These are phyloP conservation scores for Apiotrichum sp. DNA, from an alignment of 1,284 basidiomycete species.

Conservation along the genomic window DNA sequence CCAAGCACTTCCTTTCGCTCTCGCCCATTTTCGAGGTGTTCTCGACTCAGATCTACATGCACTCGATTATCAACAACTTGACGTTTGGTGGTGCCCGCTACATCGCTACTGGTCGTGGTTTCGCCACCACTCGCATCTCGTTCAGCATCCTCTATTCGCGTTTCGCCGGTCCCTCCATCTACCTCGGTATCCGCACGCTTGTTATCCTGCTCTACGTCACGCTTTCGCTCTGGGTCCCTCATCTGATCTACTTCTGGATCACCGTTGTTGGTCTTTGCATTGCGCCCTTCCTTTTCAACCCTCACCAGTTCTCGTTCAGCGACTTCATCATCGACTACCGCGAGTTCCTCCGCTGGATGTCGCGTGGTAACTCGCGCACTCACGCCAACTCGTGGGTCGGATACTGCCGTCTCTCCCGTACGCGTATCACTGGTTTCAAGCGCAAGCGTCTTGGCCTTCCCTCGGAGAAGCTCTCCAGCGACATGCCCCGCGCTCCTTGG, in stretches of 20 bases:
- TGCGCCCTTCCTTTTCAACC: constrained; percentile 93
- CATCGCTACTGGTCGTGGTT: constrained; percentile 98
- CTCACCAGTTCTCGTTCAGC: constrained; percentile 89
- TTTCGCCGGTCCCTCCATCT: constrained; percentile 93
- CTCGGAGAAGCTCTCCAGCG: constrained; percentile 87
- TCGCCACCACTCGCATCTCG: constrained; percentile 85
- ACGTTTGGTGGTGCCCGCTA: constrained; percentile 94
- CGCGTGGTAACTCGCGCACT: constrained; percentile 88
- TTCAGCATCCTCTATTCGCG: constrained; percentile 92
- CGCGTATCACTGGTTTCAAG: constrained; percentile 96
- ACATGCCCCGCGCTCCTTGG: constrained; percentile 85
- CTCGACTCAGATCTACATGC: constrained; percentile 91
- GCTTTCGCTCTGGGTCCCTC: constrained; percentile 78
- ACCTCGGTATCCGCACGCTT: constrained; percentile 85
- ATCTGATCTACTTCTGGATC: constrained; percentile 93
- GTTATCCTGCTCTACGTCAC: constrained; percentile 87
- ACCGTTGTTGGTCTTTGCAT: constrained; percentile 80
- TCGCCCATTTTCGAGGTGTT: constrained; percentile 96
- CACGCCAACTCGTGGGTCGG: constrained; percentile 97
- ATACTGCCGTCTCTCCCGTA: constrained; percentile 87
- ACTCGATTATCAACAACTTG: constrained; percentile 89
- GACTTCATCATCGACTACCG: constrained; percentile 96
- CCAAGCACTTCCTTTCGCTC: constrained; percentile 84
- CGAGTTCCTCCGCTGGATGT: constrained; percentile 97
- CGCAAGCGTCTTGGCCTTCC: constrained; percentile 90